phyloP scores from a whole-genome alignment of 1,284 basidiomycete species.

The Ustilago sp. region DNA sequence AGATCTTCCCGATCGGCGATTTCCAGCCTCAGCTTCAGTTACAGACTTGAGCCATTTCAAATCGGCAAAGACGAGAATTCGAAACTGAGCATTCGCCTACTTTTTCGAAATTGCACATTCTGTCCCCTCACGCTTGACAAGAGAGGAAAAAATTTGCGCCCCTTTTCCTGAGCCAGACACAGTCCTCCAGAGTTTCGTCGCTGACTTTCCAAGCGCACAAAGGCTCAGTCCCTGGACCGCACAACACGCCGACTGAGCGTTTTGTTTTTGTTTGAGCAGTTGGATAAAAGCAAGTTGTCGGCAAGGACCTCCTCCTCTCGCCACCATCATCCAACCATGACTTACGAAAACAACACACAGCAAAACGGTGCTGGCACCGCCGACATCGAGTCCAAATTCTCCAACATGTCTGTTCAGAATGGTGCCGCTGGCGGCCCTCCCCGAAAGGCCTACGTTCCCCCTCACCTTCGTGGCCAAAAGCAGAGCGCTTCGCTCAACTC shows the following conservation, averaged over 20 bases:
- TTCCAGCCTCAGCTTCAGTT: background rate
- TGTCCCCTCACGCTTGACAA: background rate
- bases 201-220: background rate
- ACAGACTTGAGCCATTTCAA: background rate
- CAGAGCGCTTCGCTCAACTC: conserved; percentile 64
- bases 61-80: background rate
- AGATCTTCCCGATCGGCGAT: background rate
- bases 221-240: background rate
- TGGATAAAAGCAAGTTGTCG: conserved; percentile 2
- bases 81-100: background rate
- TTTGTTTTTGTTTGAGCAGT: background rate
- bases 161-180: background rate
- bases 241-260: conserved; percentile 29
- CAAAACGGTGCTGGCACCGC: conserved; percentile 72
- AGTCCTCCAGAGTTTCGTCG: background rate
- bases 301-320: background rate
- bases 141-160: conserved; percentile 9
- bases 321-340: conserved; percentile 53
- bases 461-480: conserved; percentile 79
- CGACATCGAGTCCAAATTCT: conserved; percentile 84
- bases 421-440: conserved; percentile 70
- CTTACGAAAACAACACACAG: conserved; percentile 60
- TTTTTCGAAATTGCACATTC: background rate
- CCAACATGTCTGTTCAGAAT: conserved; percentile 59
- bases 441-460: conserved; percentile 90